Conservation (phyloP, 2,329 filamentous ascomycete genomes). For the Neopestalotiopsis rosae region DNA sequence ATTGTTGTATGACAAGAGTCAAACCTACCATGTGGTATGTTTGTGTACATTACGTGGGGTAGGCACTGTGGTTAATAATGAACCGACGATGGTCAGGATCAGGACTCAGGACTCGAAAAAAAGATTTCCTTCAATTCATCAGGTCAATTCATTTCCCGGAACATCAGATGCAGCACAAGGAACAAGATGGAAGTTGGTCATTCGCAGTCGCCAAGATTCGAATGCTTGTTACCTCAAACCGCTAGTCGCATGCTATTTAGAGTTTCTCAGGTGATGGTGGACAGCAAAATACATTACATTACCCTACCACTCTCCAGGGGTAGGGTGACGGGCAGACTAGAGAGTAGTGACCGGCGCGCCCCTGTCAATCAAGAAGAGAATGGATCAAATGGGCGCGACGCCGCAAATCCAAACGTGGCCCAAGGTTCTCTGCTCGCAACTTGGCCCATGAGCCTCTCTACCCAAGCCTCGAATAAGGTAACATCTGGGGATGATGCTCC, state of each 20-base stretch:
- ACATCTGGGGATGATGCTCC: not conserved
- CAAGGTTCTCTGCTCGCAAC: not conserved
- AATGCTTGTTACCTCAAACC: conserved; percentile 14
- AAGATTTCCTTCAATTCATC: not conserved
- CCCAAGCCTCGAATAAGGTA: not conserved
- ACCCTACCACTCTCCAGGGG: not conserved
- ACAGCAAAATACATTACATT: not conserved
- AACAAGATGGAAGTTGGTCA: not conserved
- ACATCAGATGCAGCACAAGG: not conserved
- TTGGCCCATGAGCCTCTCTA: conserved; percentile 5
- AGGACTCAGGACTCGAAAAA: not conserved
- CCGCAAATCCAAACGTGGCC: conserved; percentile 3
- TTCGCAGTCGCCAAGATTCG: not conserved
- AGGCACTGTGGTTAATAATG: not conserved
- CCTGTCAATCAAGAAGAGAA: not conserved
- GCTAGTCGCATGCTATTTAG: conserved; percentile 15
- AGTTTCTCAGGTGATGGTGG: conserved; percentile 17
- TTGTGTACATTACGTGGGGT: not conserved
- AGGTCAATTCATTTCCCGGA: not conserved
- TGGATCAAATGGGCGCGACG: not conserved
- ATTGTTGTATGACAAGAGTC: not conserved
- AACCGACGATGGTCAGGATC: not conserved
- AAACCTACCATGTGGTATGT: conserved; percentile 12
- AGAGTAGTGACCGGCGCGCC: conserved; percentile 5
- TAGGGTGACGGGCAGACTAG: not conserved